Evolutionary conservation across 2,329 filamentous ascomycete species (phyloP).

Genomic region (Ascochyta lentis): DNA sequence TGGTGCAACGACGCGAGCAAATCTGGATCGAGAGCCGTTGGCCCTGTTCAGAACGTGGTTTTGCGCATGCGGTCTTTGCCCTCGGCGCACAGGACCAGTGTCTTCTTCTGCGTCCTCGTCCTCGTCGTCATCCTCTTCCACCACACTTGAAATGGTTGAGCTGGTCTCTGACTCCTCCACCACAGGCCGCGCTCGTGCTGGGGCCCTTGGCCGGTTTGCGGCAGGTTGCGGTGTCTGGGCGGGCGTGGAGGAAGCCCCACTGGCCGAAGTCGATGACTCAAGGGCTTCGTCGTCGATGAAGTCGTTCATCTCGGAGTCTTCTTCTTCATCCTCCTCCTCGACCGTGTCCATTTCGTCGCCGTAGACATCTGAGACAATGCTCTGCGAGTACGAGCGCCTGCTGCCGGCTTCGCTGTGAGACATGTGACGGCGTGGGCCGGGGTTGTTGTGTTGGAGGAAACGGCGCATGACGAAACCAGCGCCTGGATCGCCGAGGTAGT

Average conservation of each 20-base stretch:
- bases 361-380: conserved; percentile 49
- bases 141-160: conserved; percentile 44
- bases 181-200: conserved; percentile 43
- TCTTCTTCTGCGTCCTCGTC: conserved; percentile 46
- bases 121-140: conserved; percentile 42
- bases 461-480: conserved; percentile 44
- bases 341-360: conserved; percentile 52
- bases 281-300: conserved; percentile 50
- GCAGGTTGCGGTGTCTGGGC: conserved; percentile 40
- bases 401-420: conserved; percentile 52
- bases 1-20: conserved; percentile 29
- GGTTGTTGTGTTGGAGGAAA: conserved; percentile 36
- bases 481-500: conserved; percentile 39
- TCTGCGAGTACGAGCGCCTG: conserved; percentile 50
- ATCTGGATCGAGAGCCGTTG: conserved; percentile 40
- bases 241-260: conserved; percentile 39
- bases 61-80: conserved; percentile 40
- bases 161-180: conserved; percentile 48
- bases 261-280: conserved; percentile 31
- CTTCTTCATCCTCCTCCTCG: conserved; percentile 51
- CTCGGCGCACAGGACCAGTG: conserved; percentile 42
- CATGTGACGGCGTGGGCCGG: conserved; percentile 42
- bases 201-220: conserved; percentile 26
- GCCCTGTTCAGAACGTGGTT: conserved; percentile 41
- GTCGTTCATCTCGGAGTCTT: conserved; percentile 52